Conservation (phyloP, 1,139 yeast species). For the Yamadazyma dendronema region DNA sequence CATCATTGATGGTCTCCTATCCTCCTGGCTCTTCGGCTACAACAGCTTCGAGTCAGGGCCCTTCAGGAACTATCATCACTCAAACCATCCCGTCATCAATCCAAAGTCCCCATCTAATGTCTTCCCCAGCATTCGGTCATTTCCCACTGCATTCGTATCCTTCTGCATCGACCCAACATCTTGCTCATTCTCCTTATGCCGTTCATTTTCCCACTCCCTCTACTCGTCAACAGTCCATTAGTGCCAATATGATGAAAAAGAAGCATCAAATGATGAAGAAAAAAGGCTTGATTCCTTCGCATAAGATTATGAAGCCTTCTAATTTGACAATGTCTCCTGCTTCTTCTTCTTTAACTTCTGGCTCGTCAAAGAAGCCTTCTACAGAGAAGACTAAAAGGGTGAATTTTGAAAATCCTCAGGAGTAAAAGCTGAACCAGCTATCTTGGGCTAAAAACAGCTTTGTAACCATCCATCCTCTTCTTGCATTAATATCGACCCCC, state of each 20-base stretch:
- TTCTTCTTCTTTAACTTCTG: neutral
- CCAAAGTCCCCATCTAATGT: conserved; percentile 4
- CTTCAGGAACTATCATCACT: conserved; percentile 3
- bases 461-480: too few relatives aligned
- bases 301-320: conserved; percentile 3
- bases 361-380: neutral
- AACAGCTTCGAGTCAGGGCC: neutral
- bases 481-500: too few relatives aligned
- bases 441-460: too few relatives aligned
- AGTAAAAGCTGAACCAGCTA: neutral
- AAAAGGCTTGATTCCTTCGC: conserved; percentile 1
- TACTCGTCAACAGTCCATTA: conserved; percentile 14
- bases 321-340: conserved; percentile 1
- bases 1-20: conserved; percentile 2
- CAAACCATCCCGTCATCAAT: conserved; percentile 2
- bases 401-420: neutral
- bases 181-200: conserved; percentile 7
- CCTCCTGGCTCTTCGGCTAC: conserved; percentile 5
- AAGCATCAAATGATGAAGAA: conserved; percentile 14
- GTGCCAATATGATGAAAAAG: conserved; percentile 17
- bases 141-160: conserved; percentile 6
- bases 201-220: conserved; percentile 8
- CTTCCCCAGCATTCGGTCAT: conserved; percentile 10
- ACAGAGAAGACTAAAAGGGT: neutral
- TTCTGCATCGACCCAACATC: conserved; percentile 2